Conservation (phyloP, 345 rosid species). For the Bretschneidera sinensis region DNA sequence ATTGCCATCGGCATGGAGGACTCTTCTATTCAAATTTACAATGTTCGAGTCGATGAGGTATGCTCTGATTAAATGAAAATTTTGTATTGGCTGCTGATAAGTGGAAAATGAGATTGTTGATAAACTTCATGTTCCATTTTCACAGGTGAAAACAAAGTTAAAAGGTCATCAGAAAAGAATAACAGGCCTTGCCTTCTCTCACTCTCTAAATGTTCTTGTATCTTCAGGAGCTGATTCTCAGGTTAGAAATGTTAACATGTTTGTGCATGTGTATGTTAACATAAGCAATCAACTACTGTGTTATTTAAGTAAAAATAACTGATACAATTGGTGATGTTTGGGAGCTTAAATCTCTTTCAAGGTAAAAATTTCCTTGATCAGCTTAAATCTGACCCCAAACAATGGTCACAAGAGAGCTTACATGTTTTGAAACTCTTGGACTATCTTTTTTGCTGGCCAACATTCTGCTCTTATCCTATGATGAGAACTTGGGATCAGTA, state of each 20-base stretch:
- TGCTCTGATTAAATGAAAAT: conserved; percentile 7
- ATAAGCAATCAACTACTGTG: neutral
- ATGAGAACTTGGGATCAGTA: too few species aligned
- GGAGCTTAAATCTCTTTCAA: too few species aligned
- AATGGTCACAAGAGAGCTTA: too few species aligned
- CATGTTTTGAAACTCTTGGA: too few species aligned
- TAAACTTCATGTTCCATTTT: conserved; percentile 6
- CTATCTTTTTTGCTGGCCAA: too few species aligned
- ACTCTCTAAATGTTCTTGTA: conserved; percentile 59
- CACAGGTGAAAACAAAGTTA: conserved; percentile 64
- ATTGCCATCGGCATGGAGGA: conserved; percentile 92
- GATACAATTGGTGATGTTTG: too few species aligned
- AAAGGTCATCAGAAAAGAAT: conserved; percentile 82
- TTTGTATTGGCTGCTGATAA: conserved; percentile 11
- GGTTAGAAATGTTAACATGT: conserved; percentile 26
- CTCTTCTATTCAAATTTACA: conserved; percentile 64
- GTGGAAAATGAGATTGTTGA: conserved; percentile 1
- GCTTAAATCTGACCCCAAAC: too few species aligned
- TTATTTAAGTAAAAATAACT: too few species aligned
- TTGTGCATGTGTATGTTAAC: neutral
- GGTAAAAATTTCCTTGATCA: too few species aligned
- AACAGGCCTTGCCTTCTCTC: conserved; percentile 88
- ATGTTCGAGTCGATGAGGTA: conserved; percentile 67
- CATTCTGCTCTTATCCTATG: too few species aligned
- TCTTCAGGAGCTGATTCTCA: conserved; percentile 91